phyloP scores from a whole-genome alignment of 2,329 filamentous ascomycete species.

The Fusarium concolor region DNA sequence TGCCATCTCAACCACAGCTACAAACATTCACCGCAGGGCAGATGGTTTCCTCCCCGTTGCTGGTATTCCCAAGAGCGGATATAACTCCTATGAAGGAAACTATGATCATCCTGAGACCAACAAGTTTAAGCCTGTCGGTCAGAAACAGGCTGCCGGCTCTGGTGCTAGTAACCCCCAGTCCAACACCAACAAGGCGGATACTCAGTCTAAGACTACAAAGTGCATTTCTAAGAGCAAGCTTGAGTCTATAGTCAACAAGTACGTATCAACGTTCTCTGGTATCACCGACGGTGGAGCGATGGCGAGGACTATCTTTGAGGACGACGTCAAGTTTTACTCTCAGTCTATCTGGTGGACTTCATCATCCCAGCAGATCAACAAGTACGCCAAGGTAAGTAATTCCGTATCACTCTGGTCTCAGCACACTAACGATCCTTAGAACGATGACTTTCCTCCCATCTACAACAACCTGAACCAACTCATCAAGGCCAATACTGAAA shows the following conservation, averaged over 20 bases:
- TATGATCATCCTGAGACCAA: constrained; percentile 35
- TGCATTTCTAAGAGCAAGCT: constrained; percentile 29
- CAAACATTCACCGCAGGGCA: constrained; percentile 16
- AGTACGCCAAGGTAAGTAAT: constrained; percentile 27
- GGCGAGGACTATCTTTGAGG: constrained; percentile 24
- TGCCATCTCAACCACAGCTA: constrained; percentile 28
- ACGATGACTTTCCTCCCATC: constrained; percentile 38
- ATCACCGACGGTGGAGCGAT: constrained; percentile 33
- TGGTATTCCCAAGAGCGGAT: constrained; percentile 27
- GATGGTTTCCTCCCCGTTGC: constrained; percentile 12
- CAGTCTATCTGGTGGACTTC: constrained; percentile 39
- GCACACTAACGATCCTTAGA: background rate
- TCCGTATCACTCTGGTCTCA: rapidly evolving
- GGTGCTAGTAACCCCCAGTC: background rate
- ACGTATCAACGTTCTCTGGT: constrained; percentile 32
- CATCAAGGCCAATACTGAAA: constrained; percentile 24
- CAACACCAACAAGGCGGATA: background rate
- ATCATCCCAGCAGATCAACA: constrained; percentile 23
- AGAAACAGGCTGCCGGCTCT: constrained; percentile 14
- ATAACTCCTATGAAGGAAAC: constrained; percentile 30
- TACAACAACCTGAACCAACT: constrained; percentile 26
- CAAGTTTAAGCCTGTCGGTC: constrained; percentile 15
- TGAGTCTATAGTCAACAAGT: constrained; percentile 35
- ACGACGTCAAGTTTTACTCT: constrained; percentile 32
- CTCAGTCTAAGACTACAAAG: background rate